A percentile compares a stretch with the other conserved stretches of the same genome.
Evolutionary conservation across 1,284 basidiomycete genomes (phyloP).

Genomic region (Puccinia triticina): DNA sequence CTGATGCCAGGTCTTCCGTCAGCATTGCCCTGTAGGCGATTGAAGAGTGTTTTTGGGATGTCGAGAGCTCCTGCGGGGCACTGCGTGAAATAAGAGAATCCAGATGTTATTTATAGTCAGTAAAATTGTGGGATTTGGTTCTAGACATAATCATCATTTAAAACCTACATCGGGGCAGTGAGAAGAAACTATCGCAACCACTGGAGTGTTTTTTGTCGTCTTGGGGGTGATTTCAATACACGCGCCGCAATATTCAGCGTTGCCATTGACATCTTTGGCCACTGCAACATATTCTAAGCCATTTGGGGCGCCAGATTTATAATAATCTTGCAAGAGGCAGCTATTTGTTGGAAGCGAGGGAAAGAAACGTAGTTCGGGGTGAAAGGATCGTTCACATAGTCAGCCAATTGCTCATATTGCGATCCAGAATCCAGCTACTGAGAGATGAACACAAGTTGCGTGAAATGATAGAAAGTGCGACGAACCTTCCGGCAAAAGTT

Average conservation of each 20-base stretch:
- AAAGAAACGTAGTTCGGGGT: neutral
- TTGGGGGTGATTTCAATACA: slow-evolving; percentile 1
- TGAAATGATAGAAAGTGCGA: neutral
- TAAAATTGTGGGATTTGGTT: neutral
- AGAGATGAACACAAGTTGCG: neutral
- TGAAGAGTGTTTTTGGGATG: neutral
- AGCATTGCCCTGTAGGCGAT: neutral
- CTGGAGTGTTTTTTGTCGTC: neutral
- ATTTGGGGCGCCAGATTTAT: too few species aligned
- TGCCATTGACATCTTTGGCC: neutral
- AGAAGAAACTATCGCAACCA: slow-evolving; percentile 14
- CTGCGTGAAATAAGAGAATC: neutral
- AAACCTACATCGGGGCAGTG: slow-evolving; percentile 12
- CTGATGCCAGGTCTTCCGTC: neutral
- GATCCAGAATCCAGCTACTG: neutral
- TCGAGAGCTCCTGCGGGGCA: slow-evolving; percentile 8
- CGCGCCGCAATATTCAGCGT: neutral
- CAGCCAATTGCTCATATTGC: neutral
- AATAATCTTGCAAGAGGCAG: neutral
- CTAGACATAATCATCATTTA: neutral
- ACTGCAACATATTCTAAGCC: slow-evolving; percentile 7
- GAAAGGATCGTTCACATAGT: neutral
- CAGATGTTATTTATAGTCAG: neutral
- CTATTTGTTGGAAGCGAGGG: neutral
- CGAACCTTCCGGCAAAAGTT: slow-evolving; percentile 23